phyloP scores from a whole-genome alignment of 345 rosid species.

The Boechera retrofracta region DNA sequence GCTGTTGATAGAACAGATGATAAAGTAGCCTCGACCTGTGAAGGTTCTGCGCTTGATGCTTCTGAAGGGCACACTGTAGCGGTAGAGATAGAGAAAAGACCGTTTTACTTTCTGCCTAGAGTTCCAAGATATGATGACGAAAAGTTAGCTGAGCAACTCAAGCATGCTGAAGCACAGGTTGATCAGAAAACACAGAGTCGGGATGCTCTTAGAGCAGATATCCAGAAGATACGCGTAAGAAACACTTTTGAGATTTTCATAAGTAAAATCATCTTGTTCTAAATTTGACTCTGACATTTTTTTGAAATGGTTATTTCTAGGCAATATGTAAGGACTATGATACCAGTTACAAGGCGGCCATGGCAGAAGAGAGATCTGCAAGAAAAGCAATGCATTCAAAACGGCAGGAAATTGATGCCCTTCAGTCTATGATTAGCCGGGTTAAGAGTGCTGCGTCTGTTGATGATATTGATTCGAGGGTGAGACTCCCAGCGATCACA shows the following conservation, averaged over 20 bases:
- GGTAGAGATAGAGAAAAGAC: conserved; percentile 55
- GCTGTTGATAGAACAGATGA: conserved; percentile 37
- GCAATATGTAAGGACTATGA: conserved; percentile 51
- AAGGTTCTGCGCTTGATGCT: conserved; percentile 45
- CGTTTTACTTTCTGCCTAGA: conserved; percentile 60
- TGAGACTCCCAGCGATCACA: conserved; percentile 40
- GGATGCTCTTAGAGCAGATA: conserved; percentile 63
- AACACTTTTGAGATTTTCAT: conserved; percentile 16
- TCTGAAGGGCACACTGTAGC: conserved; percentile 49
- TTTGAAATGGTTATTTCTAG: conserved; percentile 48
- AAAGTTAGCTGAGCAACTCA: conserved; percentile 59
- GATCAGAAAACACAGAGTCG: conserved; percentile 68
- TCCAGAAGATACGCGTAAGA: conserved; percentile 58
- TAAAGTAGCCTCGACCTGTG: conserved; percentile 26
- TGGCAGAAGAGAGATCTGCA: conserved; percentile 65
- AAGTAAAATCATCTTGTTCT: conserved; percentile 29
- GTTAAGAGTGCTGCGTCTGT: conserved; percentile 57
- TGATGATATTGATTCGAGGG: conserved; percentile 69
- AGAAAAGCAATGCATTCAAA: conserved; percentile 61
- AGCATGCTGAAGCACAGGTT: conserved; percentile 55
- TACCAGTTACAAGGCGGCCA: conserved; percentile 52
- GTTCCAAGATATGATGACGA: conserved; percentile 72
- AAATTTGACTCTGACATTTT: conserved; percentile 29
- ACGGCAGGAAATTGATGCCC: conserved; percentile 71
- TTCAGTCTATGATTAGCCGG: conserved; percentile 57